phyloP scores from a whole-genome alignment of 768 basidiomycete genomes.

The Cystoderma amianthinum region DNA sequence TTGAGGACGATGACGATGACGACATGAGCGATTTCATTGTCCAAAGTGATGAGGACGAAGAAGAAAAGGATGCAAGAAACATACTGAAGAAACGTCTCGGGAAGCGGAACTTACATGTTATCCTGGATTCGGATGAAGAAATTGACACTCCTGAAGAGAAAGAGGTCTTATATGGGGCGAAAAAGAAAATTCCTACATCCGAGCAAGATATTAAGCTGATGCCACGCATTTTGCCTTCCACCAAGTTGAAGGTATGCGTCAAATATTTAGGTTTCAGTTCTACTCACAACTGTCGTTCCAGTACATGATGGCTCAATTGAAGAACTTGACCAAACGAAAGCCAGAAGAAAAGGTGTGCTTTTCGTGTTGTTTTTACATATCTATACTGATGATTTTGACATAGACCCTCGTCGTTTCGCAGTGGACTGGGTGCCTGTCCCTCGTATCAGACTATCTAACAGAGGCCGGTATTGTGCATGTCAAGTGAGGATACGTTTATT shows the following conservation, averaged over 20 bases:
- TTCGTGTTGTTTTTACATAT: not conserved
- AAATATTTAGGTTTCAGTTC: not conserved
- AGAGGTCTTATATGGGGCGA: conserved; percentile 32
- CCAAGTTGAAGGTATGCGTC: conserved; percentile 61
- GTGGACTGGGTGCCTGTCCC: conserved; percentile 59
- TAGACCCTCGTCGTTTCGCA: conserved; percentile 64
- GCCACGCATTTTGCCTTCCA: conserved; percentile 57
- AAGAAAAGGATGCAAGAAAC: conserved; percentile 37
- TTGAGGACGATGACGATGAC: conserved; percentile 31
- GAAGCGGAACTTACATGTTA: conserved; percentile 28
- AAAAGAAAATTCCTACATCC: conserved; percentile 16
- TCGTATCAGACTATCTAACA: conserved; percentile 57
- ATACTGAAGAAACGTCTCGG: conserved; percentile 27
- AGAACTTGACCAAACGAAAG: conserved; percentile 32
- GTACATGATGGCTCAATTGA: conserved; percentile 56
- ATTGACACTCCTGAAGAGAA: conserved; percentile 27
- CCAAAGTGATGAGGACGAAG: conserved; percentile 45
- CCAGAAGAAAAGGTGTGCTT: conserved; percentile 54
- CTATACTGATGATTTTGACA: conserved; percentile 55
- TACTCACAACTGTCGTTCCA: conserved; percentile 11
- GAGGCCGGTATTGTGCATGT: conserved; percentile 46
- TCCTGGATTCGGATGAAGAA: conserved; percentile 40
- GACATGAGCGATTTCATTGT: conserved; percentile 49
- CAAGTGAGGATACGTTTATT: conserved; percentile 38
- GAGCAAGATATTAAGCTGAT: conserved; percentile 33